phyloP scores from a whole-genome alignment of 2,329 filamentous ascomycete genomes.

The Aspergillus ibericus region DNA sequence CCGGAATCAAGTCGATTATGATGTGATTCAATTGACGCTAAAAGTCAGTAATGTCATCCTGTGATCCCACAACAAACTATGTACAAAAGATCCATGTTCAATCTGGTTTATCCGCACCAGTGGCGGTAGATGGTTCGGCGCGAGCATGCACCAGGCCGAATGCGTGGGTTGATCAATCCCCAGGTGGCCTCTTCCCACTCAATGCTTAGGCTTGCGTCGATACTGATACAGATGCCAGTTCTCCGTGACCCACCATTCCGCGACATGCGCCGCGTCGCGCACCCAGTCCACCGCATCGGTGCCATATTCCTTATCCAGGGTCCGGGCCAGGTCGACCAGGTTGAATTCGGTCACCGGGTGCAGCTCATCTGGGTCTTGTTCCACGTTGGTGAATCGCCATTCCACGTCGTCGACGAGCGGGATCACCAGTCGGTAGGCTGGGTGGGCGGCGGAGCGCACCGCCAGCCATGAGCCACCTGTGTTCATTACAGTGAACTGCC shows the following conservation, averaged over 20 bases:
- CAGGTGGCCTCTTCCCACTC: neutral
- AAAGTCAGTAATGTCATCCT: neutral
- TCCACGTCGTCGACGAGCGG: slow-evolving; percentile 33
- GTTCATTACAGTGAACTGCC: slow-evolving; percentile 40
- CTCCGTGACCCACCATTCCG: slow-evolving; percentile 33
- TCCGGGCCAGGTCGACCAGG: slow-evolving; percentile 22
- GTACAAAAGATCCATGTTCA: neutral
- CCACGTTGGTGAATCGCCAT: slow-evolving; percentile 34
- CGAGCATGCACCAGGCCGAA: neutral
- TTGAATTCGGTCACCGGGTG: slow-evolving; percentile 26
- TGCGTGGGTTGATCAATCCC: neutral
- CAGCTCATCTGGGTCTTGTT: slow-evolving; percentile 27
- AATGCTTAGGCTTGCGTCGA: neutral
- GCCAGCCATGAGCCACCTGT: slow-evolving; percentile 35
- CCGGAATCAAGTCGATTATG: neutral
- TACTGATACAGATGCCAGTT: slow-evolving; percentile 31
- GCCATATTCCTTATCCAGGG: slow-evolving; percentile 19
- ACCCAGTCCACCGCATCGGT: slow-evolving; percentile 23
- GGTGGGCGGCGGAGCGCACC: slow-evolving; percentile 30
- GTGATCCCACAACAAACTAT: neutral
- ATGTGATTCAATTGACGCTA: neutral
- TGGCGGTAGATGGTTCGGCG: neutral
- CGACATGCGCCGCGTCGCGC: slow-evolving; percentile 28
- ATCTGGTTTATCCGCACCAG: neutral
- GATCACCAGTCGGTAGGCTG: slow-evolving; percentile 31